Conservation (phyloP, 495 filamentous ascomycete species). For the Copromyces sp. region DNA sequence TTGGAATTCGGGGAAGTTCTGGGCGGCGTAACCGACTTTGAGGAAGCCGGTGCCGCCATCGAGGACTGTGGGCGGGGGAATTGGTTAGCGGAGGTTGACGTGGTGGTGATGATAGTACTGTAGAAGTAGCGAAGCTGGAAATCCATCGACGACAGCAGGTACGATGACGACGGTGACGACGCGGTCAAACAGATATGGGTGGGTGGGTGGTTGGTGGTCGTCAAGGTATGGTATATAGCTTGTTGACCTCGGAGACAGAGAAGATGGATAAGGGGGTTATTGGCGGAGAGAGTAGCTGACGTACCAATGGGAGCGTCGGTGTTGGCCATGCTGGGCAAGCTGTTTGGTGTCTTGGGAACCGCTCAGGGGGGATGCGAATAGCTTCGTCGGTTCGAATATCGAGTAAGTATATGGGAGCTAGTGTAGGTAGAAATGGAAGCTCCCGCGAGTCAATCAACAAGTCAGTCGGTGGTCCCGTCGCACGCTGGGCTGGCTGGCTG, state of each 20-base stretch:
- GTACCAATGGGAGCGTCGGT: constrained; percentile 6
- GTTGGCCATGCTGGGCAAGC: background rate
- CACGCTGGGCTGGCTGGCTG: background rate
- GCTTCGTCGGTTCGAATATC: background rate
- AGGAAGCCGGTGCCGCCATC: constrained; percentile 99
- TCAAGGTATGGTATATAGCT: background rate
- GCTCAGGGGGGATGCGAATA: background rate
- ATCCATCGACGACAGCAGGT: background rate
- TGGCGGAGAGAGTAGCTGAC: constrained; percentile 3
- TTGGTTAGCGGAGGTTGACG: constrained; percentile 5
- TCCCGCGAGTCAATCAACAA: background rate
- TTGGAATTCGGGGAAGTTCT: constrained; percentile 98
- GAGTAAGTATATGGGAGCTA: background rate
- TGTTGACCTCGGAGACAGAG: background rate
- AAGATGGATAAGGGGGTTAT: constrained; percentile 9
- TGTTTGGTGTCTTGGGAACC: background rate
- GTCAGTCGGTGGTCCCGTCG: background rate
- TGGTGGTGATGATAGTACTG: background rate
- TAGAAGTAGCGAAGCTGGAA: background rate
- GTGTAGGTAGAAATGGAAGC: background rate
- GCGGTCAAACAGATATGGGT: background rate
- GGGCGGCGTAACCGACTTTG: constrained; percentile 96
- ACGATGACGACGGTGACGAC: background rate
- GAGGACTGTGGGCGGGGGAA: constrained; percentile 55
- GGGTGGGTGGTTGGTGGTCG: background rate